Evolutionary conservation across 371 early-diverging fungal species (phyloP), one percentile per base, ranked within the genome.

Genomic region (Rhizopus stolonifer): DNA sequence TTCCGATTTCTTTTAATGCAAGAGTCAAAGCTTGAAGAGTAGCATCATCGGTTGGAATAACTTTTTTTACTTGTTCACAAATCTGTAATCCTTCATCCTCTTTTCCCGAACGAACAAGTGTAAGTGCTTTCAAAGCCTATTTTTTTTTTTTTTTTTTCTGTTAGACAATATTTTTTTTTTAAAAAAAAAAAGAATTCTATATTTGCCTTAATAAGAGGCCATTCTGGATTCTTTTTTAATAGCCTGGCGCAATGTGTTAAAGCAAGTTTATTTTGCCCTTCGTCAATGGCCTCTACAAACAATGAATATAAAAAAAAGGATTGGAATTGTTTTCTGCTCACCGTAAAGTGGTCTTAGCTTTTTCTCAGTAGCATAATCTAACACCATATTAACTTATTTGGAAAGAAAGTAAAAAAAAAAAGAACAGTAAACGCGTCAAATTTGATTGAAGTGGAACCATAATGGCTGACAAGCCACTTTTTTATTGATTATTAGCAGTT

Each of bases 91-190:
- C 91, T 56, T 92, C 91, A 3, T 84, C 79, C 15, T 69, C 63
- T 44, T 79, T 79, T 14, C 90, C 93, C 1, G 76, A 67, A 15
- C 88, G 72, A 11, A 85, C 83, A 52, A 93, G 66, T 0, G 87
- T 81, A 36, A 90, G 79, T 1, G 93, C 88, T 71, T 94, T 93
- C 56, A 94, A 65, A 2, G 94, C 90, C 92, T 92, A 71, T 19
- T 21, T 8, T 21, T 29, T 23, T 18, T 8, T 29, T 25, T 11
- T 45, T n/a, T n/a, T n/a, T n/a, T n/a, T n/a, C n/a, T n/a, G n/a
- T n/a, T n/a, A n/a, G n/a, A n/a, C n/a, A n/a, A n/a, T n/a, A n/a
- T n/a, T n/a, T n/a, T n/a, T n/a, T n/a, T n/a, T n/a, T n/a, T n/a
- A n/a, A n/a, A n/a, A n/a, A n/a, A n/a, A n/a, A n/a, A n/a, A n/a